Percentiles rank a stretch among this genome's conserved stretches.
Evolutionary conservation across 2,329 filamentous ascomycete genomes (phyloP).

Genomic region (Tolypocladium sp.): DNA sequence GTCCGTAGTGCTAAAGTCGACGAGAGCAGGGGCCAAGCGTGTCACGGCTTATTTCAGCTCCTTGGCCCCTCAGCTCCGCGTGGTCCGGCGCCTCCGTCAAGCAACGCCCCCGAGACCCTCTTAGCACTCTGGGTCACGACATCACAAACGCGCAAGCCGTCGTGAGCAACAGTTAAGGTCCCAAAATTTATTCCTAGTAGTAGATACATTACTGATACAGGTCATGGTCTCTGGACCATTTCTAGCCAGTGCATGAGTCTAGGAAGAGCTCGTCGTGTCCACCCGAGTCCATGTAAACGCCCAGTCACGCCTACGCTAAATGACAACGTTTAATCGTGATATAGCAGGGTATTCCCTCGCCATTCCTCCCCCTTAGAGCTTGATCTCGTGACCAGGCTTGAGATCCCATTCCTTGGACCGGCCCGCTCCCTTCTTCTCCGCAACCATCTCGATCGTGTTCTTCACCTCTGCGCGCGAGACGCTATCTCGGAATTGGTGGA

Average conservation of each 20-base stretch:
- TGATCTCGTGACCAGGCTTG: constrained; percentile 28
- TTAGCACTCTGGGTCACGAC: neutral
- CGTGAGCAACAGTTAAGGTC: neutral
- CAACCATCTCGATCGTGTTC: constrained; percentile 30
- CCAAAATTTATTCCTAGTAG: neutral
- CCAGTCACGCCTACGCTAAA: neutral
- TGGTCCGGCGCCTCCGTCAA: neutral
- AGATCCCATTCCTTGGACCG: constrained; percentile 28
- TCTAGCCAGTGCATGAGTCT: neutral
- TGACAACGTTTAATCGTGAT: neutral
- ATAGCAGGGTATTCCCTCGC: neutral
- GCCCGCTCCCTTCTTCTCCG: constrained; percentile 28
- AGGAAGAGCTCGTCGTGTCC: neutral
- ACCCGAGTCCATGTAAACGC: neutral
- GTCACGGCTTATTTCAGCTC: neutral
- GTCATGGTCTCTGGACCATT: neutral
- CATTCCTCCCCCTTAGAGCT: constrained; percentile 8
- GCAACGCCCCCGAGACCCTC: neutral
- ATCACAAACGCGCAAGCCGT: neutral
- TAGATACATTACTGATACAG: neutral
- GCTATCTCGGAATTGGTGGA: constrained; percentile 25
- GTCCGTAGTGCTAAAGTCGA: neutral
- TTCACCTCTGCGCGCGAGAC: constrained; percentile 30
- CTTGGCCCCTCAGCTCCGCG: neutral
- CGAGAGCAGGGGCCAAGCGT: neutral